phyloP scores from a whole-genome alignment of 495 filamentous ascomycete genomes.

The Niebla homalea region DNA sequence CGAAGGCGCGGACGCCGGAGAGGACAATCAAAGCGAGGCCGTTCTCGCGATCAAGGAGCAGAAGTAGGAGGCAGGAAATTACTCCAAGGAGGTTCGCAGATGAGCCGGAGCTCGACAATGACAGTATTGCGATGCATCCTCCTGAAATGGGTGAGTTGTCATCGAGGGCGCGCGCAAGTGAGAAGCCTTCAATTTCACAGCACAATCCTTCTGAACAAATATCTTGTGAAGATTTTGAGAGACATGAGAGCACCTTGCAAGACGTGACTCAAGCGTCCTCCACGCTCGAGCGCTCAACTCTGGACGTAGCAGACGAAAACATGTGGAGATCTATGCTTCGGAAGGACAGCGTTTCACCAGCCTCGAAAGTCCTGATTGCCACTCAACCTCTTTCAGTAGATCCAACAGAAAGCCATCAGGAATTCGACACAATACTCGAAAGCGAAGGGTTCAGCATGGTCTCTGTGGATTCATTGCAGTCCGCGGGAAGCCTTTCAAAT shows the following conservation, averaged over 20 bases:
- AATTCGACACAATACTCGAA: conserved; percentile 45
- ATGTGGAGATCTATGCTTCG: conserved; percentile 8
- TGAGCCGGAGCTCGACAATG: conserved; percentile 18
- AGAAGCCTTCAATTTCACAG: background rate
- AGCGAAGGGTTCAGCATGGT: conserved; percentile 50
- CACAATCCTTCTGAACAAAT: background rate
- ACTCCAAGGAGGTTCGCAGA: conserved; percentile 13
- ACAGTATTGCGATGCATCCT: background rate
- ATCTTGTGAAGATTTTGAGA: background rate
- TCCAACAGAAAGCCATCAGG: conserved; percentile 31
- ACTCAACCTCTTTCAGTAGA: conserved; percentile 16
- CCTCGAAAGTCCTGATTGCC: conserved; percentile 19
- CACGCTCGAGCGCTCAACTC: conserved; percentile 9
- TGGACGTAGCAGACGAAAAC: conserved; percentile 17
- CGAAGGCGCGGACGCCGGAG: background rate
- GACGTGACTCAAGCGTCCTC: background rate
- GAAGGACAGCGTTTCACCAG: conserved; percentile 24
- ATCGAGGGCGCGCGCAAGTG: background rate
- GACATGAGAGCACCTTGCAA: background rate
- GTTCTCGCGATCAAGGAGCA: conserved; percentile 2
- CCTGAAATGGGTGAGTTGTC: background rate
- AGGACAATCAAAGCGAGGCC: conserved; percentile 2
- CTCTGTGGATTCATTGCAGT: conserved; percentile 39
- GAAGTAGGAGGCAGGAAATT: conserved; percentile 14
- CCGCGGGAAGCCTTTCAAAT: conserved; percentile 24